These are phyloP conservation scores for Penicillium diatomitis DNA, from an alignment of 495 filamentous ascomycete species.

Conservation along the genomic window DNA sequence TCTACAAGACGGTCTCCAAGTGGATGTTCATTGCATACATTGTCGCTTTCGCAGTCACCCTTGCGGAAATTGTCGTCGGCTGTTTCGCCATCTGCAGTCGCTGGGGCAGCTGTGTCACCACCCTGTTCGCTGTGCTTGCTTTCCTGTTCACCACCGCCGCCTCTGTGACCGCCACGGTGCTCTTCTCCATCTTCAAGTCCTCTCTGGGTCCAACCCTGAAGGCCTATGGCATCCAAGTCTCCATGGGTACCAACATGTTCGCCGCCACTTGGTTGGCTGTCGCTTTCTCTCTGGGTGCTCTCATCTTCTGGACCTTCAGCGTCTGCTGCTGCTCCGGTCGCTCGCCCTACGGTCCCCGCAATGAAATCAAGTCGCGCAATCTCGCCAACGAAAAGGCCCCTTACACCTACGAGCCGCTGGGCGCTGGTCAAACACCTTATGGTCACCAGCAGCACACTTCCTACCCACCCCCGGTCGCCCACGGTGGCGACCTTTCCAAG, in stretches of 20 bases:
- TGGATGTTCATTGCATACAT: conserved; percentile 72
- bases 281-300: conserved; percentile 60
- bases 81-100: conserved; percentile 59
- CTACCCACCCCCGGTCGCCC: conserved; percentile 17
- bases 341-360: conserved; percentile 36
- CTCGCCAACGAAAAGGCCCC: conserved; percentile 41
- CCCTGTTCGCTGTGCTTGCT: conserved; percentile 55
- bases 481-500: conserved; percentile 17
- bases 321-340: conserved; percentile 81
- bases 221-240: conserved; percentile 55
- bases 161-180: conserved; percentile 47
- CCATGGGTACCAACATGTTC: conserved; percentile 59
- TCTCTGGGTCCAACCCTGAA: conserved; percentile 53
- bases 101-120: conserved; percentile 67
- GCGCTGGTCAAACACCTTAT: conserved; percentile 17
- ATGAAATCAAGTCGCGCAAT: conserved; percentile 13
- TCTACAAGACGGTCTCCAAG: conserved; percentile 62
- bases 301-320: conserved; percentile 83
- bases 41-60: conserved; percentile 60
- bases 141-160: conserved; percentile 50
- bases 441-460: conserved; percentile 19
- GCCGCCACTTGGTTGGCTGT: conserved; percentile 68
- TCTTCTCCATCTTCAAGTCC: conserved; percentile 51
- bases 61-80: conserved; percentile 60
- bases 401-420: conserved; percentile 43